A percentile compares a stretch with the other conserved stretches of the same genome.
phyloP scores from a whole-genome alignment of 2,329 filamentous ascomycete genomes.

The Grosmannia serpens region DNA sequence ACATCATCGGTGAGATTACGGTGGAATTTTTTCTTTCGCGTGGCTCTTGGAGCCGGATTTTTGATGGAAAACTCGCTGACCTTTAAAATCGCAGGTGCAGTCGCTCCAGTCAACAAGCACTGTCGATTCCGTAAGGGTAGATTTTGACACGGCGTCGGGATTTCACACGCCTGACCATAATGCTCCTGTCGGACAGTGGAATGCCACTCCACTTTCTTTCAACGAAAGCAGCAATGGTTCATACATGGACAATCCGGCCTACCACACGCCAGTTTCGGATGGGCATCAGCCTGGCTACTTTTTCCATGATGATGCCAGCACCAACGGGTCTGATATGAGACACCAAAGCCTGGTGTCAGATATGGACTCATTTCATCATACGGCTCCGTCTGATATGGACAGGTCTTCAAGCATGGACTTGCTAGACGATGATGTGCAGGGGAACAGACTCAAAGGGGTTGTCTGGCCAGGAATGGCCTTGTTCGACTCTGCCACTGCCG shows the following conservation, averaged over 20 bases:
- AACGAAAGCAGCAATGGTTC: constrained; percentile 6
- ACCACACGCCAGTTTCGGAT: constrained; percentile 13
- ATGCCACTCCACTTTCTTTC: constrained; percentile 2
- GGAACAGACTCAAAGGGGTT: constrained; percentile 55
- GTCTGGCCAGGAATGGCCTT: constrained; percentile 67
- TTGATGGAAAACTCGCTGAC: neutral
- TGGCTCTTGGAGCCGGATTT: no score
- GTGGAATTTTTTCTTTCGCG: neutral
- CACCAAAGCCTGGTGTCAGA: constrained; percentile 19
- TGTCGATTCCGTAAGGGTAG: neutral
- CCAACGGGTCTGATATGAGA: constrained; percentile 1
- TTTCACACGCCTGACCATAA: constrained; percentile 3
- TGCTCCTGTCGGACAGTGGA: constrained; percentile 12
- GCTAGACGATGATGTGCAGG: constrained; percentile 18
- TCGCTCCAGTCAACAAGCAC: constrained; percentile 1
- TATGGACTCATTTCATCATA: constrained; percentile 15
- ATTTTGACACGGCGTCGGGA: neutral
- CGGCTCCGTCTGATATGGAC: constrained; percentile 15
- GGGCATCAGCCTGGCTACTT: constrained; percentile 10
- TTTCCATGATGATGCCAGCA: neutral
- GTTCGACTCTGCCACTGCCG: constrained; percentile 67
- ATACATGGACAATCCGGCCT: constrained; percentile 11
- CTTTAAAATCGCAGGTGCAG: neutral
- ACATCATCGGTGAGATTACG: constrained; percentile 10
- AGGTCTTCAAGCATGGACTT: neutral